Evolutionary conservation across 768 basidiomycete species (phyloP).

Genomic region (Mrakia hoshinonis): DNA sequence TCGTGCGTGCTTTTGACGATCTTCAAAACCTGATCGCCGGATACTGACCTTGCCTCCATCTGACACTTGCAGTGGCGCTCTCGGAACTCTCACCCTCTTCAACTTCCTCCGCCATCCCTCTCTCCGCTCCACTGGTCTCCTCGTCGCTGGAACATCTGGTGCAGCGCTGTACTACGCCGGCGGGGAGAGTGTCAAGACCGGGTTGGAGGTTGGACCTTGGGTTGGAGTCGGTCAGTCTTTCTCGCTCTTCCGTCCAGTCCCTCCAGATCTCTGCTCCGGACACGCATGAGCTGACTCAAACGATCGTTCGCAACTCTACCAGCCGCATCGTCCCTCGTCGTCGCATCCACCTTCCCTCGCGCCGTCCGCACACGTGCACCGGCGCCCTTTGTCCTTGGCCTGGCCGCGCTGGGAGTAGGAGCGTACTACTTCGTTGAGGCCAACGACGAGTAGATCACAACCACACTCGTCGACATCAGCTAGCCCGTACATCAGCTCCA

Average conservation of each 20-base stretch:
- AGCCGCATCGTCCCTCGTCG: conserved; percentile 1
- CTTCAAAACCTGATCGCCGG: not conserved
- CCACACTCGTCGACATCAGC: not conserved
- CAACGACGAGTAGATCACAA: not conserved
- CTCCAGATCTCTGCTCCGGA: not conserved
- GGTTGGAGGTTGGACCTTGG: conserved; percentile 2
- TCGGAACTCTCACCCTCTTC: not conserved
- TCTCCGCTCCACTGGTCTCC: not conserved
- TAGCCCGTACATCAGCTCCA: not conserved
- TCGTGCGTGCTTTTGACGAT: not conserved
- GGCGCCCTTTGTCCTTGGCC: not conserved
- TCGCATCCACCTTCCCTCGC: not conserved
- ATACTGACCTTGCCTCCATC: not conserved
- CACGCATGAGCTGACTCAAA: too few species aligned
- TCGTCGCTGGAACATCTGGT: conserved; percentile 8
- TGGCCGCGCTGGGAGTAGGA: not conserved
- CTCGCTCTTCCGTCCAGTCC: not conserved
- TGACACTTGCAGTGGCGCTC: not conserved
- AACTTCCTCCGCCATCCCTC: conserved; percentile 4
- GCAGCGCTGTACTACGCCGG: not conserved
- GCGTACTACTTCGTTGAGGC: not conserved
- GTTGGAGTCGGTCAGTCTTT: not conserved
- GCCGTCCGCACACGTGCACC: not conserved
- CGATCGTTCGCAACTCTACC: not conserved
- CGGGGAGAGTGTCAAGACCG: not conserved